Base-by-base conservation (phyloP, 2,329 filamentous ascomycete species). In the Xenosphaeropsis pyriputrescens region DNA sequence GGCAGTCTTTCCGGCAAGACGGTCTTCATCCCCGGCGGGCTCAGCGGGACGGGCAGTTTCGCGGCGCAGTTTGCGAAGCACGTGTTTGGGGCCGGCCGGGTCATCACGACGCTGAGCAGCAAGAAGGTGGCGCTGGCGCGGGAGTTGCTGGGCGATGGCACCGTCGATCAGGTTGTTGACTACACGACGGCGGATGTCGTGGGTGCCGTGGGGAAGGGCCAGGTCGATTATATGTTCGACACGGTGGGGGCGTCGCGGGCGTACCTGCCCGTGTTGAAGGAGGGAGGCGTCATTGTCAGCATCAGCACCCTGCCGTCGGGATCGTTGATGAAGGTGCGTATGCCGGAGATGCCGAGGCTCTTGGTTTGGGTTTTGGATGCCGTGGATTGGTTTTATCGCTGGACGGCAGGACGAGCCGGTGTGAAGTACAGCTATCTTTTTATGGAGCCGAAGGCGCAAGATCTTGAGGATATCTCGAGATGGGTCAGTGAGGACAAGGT, bases 51-150 rank as follows among this genome's bases (percentile, higher is more conserved):
- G 0, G 59, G 60, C 1, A 41, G 50, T 16, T 57, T 57, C 38
- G 63, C 49, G 17, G 57, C 61, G 14, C 62, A 65, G 43, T 43
- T 67, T 5, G 62, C 62, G 13, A 65, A 65, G 42, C 55, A 61
- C 26, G 53, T 62, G 2, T 66, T 64, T 41, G 48, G 54, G 1
- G 63, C 60, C 2, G 55, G 53, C 14, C 63, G 60, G 36, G 60
- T 65, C 18, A 62, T 66, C 30, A 65, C 61, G 1, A 65, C 63
- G 0, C 53, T 66, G 1, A 64, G 61, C 1, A 62, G 61, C 1
- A 41, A 53, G 12, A 67, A 66, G 44, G 46, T 66, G 1, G 36
- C 53, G 1, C 56, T 49, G 38, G 47, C 63, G 2, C 39, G 47
- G 4, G 55, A 60, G 38, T 44, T 61, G 6, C 47, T 65, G 7